Percentiles rank a stretch among this genome's conserved stretches.
These are phyloP conservation scores for Calonectria pseudoreteaudii DNA, from an alignment of 2,329 filamentous ascomycete species.

Conservation along the genomic window DNA sequence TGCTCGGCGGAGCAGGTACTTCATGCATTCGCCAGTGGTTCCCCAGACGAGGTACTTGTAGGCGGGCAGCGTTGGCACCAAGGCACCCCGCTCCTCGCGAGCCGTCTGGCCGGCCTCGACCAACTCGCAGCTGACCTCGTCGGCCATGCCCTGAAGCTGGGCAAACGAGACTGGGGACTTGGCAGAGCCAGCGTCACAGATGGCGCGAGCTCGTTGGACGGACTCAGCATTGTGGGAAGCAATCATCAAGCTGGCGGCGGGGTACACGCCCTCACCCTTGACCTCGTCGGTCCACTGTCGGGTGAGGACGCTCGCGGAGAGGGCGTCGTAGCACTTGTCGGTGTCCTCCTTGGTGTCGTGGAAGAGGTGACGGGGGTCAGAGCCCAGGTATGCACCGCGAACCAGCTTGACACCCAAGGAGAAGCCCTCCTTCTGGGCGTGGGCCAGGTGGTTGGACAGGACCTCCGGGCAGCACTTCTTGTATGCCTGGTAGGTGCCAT, in stretches of 20 bases:
- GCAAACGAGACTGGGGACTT: constrained; percentile 59
- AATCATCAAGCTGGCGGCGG: constrained; percentile 73
- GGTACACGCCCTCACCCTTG: constrained; percentile 59
- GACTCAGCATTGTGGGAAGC: constrained; percentile 86
- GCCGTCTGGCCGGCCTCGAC: constrained; percentile 51
- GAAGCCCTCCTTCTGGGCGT: constrained; percentile 70
- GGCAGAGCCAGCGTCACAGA: constrained; percentile 60
- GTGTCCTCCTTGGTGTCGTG: constrained; percentile 79
- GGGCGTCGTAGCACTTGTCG: constrained; percentile 77
- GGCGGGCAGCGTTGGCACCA: constrained; percentile 62
- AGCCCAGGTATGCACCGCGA: constrained; percentile 78
- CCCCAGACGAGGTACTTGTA: constrained; percentile 80
- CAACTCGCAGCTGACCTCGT: constrained; percentile 83
- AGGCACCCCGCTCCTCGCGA: constrained; percentile 40
- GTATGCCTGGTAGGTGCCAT: constrained; percentile 85
- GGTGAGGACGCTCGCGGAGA: constrained; percentile 75
- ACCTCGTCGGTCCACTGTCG: constrained; percentile 57
- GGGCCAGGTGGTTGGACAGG: constrained; percentile 69
- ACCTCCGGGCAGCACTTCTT: constrained; percentile 71
- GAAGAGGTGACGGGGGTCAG: constrained; percentile 77
- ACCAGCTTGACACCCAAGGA: constrained; percentile 81
- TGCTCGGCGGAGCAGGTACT: constrained; percentile 74
- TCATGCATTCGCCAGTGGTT: constrained; percentile 83
- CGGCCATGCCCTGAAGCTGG: constrained; percentile 95
- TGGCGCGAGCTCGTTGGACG: constrained; percentile 67